Conservation (phyloP, 805 yeast genomes). For the Vanderwaltozyma tropicalis region DNA sequence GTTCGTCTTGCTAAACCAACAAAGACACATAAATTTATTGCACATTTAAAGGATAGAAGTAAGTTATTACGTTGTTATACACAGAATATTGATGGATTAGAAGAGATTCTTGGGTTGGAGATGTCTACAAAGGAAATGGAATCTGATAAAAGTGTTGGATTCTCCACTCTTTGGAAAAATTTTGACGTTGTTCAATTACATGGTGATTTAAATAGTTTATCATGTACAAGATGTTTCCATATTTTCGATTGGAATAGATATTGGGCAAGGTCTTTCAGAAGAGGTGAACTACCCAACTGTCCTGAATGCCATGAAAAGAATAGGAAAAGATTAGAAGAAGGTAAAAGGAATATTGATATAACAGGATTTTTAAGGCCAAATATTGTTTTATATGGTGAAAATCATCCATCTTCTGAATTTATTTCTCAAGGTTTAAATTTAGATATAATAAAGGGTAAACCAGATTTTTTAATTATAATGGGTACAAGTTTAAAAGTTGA, state of each 20-base stretch:
- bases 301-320: slow-evolving; percentile 51
- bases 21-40: slow-evolving; percentile 68
- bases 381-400: slow-evolving; percentile 87
- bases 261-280: slow-evolving; percentile 36
- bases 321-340: slow-evolving; percentile 46
- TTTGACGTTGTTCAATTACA: slow-evolving; percentile 81
- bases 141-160: slow-evolving; percentile 9
- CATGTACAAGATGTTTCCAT: slow-evolving; percentile 63
- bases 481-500: slow-evolving; percentile 90
- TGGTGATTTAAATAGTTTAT: slow-evolving; percentile 69
- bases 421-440: slow-evolving; percentile 58
- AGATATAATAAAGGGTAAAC: slow-evolving; percentile 50
- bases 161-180: slow-evolving; percentile 42
- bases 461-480: slow-evolving; percentile 75
- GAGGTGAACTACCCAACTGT: slow-evolving; percentile 72
- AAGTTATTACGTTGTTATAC: slow-evolving; percentile 81
- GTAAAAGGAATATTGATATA: slow-evolving; percentile 62
- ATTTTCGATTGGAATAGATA: slow-evolving; percentile 52
- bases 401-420: slow-evolving; percentile 79
- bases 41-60: slow-evolving; percentile 44
- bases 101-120: slow-evolving; percentile 50
- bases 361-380: slow-evolving; percentile 79
- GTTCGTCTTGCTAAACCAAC: slow-evolving; percentile 69
- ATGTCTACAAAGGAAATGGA: slow-evolving; percentile 37
- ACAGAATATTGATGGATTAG: slow-evolving; percentile 89